Base-by-base conservation (phyloP, 768 basidiomycete species). In the Suillus hirtellus region DNA sequence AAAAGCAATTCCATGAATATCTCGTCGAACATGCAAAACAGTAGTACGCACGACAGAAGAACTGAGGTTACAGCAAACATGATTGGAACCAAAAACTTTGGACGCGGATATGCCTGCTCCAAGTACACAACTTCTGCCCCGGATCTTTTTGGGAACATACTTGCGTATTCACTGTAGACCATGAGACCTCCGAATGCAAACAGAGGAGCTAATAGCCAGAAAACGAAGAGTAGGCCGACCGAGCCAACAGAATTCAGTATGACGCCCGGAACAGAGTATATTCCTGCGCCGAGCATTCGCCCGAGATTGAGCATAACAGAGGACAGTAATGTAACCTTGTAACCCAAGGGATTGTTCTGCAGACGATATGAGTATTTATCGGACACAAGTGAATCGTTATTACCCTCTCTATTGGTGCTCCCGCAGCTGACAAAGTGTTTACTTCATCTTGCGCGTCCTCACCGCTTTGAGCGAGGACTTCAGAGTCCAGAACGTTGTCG, bases 71-170 rank as follows among this genome's bases (percentile, higher is more conserved):
- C 75, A 12, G 81, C 81, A 64, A 81, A 83, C 1, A 74, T 66
- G 34, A 78, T 78, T 2, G 81, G 79, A 31, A 83, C 73, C 44
- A 82, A 72, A 66, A 49, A 64, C 60, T 60, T 60, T 37, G 69
- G 70, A 34, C 62, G 64, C 19, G 53, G 64, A 61, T 70, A 70
- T 17, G 67, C 64, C 17, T 69, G 67, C 31, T 81, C 80, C 15
- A 82, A 72, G 60, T 81, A 83, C 3, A 79, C 82, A 7, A 83
- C 82, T 64, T 82, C 79, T 10, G 80, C 83, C 7, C 82, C 82
- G 9, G 81, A 80, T 17, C 83, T 76, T 60, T 79, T 74, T 14
- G 83, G 83, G 66, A 82, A 83, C 70, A 81, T 80, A 42, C 79
- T 74, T 1, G 79, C 77, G 38, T 79, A 78, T 67, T 84, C 82